Evolutionary conservation across 345 rosid genomes (phyloP).

Genomic region (Psidium guajava): DNA sequence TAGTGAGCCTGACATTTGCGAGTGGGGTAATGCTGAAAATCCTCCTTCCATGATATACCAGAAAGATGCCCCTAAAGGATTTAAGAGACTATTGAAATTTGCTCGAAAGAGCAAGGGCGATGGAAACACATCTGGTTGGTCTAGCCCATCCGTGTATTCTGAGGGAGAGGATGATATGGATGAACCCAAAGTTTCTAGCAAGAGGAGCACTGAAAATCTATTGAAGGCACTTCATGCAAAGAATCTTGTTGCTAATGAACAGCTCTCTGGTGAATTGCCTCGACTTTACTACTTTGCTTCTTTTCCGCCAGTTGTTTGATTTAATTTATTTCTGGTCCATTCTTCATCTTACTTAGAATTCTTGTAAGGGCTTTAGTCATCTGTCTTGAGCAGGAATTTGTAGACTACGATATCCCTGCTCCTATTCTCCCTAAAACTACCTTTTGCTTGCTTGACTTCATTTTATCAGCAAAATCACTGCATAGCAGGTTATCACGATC

Average conservation of each 20-base stretch:
- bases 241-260: constrained; percentile 21
- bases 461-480: not conserved
- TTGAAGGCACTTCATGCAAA: constrained; percentile 37
- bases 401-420: not conserved
- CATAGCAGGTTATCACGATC: not conserved
- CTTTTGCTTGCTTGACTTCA: not conserved
- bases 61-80: constrained; percentile 57
- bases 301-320: not conserved
- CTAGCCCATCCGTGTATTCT: constrained; percentile 53
- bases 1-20: constrained; percentile 42
- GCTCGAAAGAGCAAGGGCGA: constrained; percentile 63
- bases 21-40: constrained; percentile 67
- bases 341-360: not conserved
- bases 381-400: not conserved
- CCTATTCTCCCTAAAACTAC: not conserved
- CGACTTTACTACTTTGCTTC: not conserved
- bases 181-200: constrained; percentile 31
- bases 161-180: constrained; percentile 62
- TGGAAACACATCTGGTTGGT: constrained; percentile 42
- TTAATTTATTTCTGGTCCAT: not conserved
- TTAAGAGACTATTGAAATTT: constrained; percentile 60
- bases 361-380: not conserved
- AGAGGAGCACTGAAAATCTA: constrained; percentile 35
- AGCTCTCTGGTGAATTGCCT: constrained; percentile 23
- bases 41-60: constrained; percentile 42